Percentiles rank a stretch among this genome's conserved stretches.
These are phyloP conservation scores for Arabis hirsuta DNA, from an alignment of 345 rosid species.

Conservation along the genomic window DNA sequence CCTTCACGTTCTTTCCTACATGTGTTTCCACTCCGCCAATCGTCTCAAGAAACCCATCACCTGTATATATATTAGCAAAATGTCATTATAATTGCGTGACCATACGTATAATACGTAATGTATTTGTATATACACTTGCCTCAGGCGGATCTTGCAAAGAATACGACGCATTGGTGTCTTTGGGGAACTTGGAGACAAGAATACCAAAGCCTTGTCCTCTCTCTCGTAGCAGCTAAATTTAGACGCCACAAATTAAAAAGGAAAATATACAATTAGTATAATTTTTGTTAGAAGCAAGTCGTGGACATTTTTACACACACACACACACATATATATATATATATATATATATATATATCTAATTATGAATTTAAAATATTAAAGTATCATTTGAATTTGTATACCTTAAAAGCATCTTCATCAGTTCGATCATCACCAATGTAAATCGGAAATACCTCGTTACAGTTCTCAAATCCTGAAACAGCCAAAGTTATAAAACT, in stretches of 20 bases:
- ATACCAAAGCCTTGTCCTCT: slow-evolving; percentile 95
- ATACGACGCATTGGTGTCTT: slow-evolving; percentile 88
- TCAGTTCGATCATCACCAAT: slow-evolving; percentile 95
- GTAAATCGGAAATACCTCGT: slow-evolving; percentile 82
- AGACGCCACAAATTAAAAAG: not conserved
- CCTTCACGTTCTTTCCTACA: slow-evolving; percentile 30
- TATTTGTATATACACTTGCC: slow-evolving; percentile 42
- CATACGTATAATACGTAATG: not conserved
- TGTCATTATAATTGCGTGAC: slow-evolving; percentile 9
- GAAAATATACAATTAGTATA: slow-evolving; percentile 4
- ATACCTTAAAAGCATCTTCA: slow-evolving; percentile 98
- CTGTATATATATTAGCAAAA: slow-evolving; percentile 44
- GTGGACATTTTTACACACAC: no score
- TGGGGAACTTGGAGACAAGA: slow-evolving; percentile 88
- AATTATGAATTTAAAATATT: no score
- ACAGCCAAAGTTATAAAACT: not conserved
- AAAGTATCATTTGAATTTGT: slow-evolving; percentile 19
- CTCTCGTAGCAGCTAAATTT: slow-evolving; percentile 63
- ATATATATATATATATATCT: no score
- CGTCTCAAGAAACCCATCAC: slow-evolving; percentile 67
- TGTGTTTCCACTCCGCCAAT: slow-evolving; percentile 68
- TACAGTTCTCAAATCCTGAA: slow-evolving; percentile 75
- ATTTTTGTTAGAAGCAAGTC: not conserved
- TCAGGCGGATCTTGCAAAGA: slow-evolving; percentile 80
- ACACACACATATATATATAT: no score